Conservation (phyloP, 208 protist genomes). For the Leptomonas seymouri region DNA sequence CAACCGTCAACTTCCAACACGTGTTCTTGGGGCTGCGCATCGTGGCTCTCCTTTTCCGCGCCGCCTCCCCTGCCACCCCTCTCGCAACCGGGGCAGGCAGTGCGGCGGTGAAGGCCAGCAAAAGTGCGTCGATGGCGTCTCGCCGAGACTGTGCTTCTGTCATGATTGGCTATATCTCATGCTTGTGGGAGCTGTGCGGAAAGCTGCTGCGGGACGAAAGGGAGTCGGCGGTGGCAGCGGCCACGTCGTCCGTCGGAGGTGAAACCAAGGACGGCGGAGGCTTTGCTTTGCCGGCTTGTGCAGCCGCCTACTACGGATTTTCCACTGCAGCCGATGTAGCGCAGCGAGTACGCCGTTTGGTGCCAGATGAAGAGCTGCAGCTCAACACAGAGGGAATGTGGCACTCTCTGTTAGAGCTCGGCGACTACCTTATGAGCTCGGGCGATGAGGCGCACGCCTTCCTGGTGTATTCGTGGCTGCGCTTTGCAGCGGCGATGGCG, state of each 20-base stretch:
- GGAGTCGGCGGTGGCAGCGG: neutral
- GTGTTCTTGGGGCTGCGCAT: conserved; percentile 32
- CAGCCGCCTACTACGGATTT: conserved; percentile 54
- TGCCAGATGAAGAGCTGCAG: conserved; percentile 38
- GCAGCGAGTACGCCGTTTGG: conserved; percentile 16
- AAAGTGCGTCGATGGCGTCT: conserved; percentile 9
- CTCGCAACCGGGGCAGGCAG: neutral
- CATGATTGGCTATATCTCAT: conserved; percentile 73
- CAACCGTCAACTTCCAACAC: conserved; percentile 26
- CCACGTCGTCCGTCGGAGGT: neutral
- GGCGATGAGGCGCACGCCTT: conserved; percentile 62
- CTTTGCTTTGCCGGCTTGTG: conserved; percentile 33
- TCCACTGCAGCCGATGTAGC: conserved; percentile 27
- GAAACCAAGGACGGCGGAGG: neutral
- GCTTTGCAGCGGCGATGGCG: conserved; percentile 44
- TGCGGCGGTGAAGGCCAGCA: conserved; percentile 5
- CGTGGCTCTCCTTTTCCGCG: conserved; percentile 29
- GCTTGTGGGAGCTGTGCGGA: conserved; percentile 51
- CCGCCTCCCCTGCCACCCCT: neutral
- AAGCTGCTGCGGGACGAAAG: conserved; percentile 8
- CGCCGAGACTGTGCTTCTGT: conserved; percentile 49
- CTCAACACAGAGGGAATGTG: conserved; percentile 63
- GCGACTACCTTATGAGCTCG: conserved; percentile 46
- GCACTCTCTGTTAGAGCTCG: conserved; percentile 56
- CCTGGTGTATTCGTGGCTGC: conserved; percentile 61